Base-by-base conservation (phyloP, 305 asterid species). In the Striga hermonthica region DNA sequence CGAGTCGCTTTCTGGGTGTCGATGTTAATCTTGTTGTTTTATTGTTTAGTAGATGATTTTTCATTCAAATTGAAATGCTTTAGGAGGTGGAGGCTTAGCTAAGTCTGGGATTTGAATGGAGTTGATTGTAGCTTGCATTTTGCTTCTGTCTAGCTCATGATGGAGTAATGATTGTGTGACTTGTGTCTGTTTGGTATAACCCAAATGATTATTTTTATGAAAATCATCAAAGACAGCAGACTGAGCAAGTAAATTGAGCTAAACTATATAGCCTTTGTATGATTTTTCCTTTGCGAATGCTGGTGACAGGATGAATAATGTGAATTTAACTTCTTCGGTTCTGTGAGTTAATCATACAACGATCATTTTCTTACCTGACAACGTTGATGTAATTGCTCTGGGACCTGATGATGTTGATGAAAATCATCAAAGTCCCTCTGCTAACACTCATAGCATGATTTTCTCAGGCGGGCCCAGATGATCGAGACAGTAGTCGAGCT, bases 401-500 rank as follows among this genome's bases (percentile, higher is more conserved):
- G n/a, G n/a, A n/a, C n/a, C n/a, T n/a, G n/a, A n/a, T n/a, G n/a
- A n/a, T n/a, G n/a, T n/a, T n/a, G n/a, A n/a, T n/a, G n/a, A n/a
- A n/a, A n/a, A n/a, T n/a, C n/a, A n/a, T n/a, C n/a, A n/a, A n/a
- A n/a, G n/a, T n/a, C n/a, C n/a, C n/a, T n/a, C n/a, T n/a, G n/a
- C n/a, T n/a, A n/a, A n/a, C n/a, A n/a, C n/a, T n/a, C n/a, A n/a
- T n/a, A n/a, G n/a, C n/a, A n/a, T n/a, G n/a, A n/a, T n/a, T n/a
- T n/a, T n/a, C n/a, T n/a, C n/a, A n/a, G n/a, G n/a, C n/a, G n/a
- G n/a, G 73, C 91, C 47, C 80, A 65, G 69, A 76, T 92, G 96
- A 74, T 89, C 39, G 98, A 92, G 75, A 82, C 56, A n/a, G 50
- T 89, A 35, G 87, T 89, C 56, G 97, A 92, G 68, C 64, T 78